Conservation (phyloP, 2,329 filamentous ascomycete genomes). For the Sarocladium kiliense region DNA sequence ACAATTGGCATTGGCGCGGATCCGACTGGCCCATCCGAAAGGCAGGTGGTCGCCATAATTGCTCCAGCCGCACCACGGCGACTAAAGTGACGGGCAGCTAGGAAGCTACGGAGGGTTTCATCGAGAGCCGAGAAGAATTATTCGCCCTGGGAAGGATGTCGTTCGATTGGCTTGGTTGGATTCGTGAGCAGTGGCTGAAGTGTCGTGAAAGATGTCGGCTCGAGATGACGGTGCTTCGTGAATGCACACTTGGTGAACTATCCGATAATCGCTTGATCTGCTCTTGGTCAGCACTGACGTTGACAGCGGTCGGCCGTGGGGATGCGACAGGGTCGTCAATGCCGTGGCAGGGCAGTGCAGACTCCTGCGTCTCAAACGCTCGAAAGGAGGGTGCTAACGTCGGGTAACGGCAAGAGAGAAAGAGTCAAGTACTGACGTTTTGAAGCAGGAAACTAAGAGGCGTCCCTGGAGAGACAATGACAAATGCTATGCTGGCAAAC, state of each 20-base stretch:
- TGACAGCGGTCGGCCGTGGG: neutral
- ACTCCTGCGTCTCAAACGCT: neutral
- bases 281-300: slow-evolving; percentile 3
- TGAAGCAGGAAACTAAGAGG: neutral
- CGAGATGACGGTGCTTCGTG: neutral
- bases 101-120: slow-evolving; percentile 19
- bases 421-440: slow-evolving; percentile 1
- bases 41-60: slow-evolving; percentile 37
- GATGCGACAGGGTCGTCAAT: slow-evolving; percentile 5
- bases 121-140: slow-evolving; percentile 31
- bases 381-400: neutral
- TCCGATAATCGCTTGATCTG: neutral
- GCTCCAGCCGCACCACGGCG: slow-evolving; percentile 44
- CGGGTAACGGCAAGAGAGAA: neutral
- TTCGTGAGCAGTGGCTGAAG: neutral
- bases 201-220: neutral
- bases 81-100: slow-evolving; percentile 38
- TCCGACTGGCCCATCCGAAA: slow-evolving; percentile 28
- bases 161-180: neutral
- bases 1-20: slow-evolving; percentile 21
- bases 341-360: slow-evolving; percentile 3
- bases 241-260: neutral
- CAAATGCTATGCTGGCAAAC: slow-evolving; percentile 14
- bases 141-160: neutral
- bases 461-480: slow-evolving; percentile 14